Conservation (phyloP, 768 basidiomycete species). For the Mycena kentingensis region DNA sequence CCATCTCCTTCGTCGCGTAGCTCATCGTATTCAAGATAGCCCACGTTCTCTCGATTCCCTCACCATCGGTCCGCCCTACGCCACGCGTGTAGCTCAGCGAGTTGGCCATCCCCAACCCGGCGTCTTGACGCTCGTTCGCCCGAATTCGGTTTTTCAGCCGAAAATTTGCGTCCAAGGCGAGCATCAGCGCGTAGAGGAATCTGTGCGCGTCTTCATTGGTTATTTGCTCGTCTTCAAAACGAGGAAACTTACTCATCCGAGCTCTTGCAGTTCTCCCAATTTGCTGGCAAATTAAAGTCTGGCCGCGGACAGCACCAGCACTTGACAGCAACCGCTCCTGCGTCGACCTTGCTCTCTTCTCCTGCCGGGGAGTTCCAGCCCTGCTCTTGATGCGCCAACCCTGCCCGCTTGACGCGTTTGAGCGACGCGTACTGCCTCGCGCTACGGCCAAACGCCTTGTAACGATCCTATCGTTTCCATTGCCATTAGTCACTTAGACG, state of each 20-base stretch:
- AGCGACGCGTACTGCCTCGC: neutral
- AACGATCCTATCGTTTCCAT: conserved; percentile 6
- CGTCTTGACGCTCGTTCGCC: conserved; percentile 13
- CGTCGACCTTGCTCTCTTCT: too few relatives aligned
- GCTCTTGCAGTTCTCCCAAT: conserved; percentile 10
- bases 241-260: neutral
- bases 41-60: conserved; percentile 30
- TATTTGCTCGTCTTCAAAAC: neutral
- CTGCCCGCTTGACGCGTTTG: conserved; percentile 10
- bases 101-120: conserved; percentile 5
- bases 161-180: conserved; percentile 25
- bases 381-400: conserved; percentile 13
- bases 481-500: neutral
- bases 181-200: conserved; percentile 10
- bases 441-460: neutral
- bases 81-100: conserved; percentile 17
- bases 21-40: conserved; percentile 24
- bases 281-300: conserved; percentile 15
- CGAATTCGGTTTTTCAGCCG: conserved; percentile 16
- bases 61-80: conserved; percentile 12
- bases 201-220: conserved; percentile 1
- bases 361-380: too few relatives aligned
- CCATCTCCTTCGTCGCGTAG: conserved; percentile 34
- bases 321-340: conserved; percentile 12
- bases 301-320: conserved; percentile 23